A percentile compares a stretch with the other conserved stretches of the same genome.
Evolutionary conservation across 2,329 filamentous ascomycete genomes (phyloP).

Genomic region (Apiospora hydei): DNA sequence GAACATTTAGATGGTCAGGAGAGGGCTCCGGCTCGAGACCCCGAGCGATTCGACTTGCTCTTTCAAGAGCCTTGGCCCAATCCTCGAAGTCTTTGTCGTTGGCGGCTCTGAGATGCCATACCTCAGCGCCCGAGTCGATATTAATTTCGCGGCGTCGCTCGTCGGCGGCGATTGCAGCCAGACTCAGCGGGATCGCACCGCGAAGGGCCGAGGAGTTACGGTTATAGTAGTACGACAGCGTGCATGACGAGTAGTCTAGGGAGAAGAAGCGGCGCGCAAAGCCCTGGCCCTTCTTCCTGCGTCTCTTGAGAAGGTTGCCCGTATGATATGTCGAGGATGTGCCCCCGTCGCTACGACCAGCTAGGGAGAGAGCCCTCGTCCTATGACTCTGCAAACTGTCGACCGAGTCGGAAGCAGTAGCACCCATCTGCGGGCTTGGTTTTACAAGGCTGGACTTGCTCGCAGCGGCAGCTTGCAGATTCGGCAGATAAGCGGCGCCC

Average conservation of each 20-base stretch:
- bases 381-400: constrained; percentile 67
- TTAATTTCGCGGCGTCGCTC: constrained; percentile 90
- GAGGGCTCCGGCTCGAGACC: constrained; percentile 53
- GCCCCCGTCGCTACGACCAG: constrained; percentile 59
- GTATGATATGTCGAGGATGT: constrained; percentile 72
- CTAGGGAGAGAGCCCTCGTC: constrained; percentile 55
- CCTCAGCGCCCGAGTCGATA: constrained; percentile 94
- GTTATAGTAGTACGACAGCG: constrained; percentile 95
- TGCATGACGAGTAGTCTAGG: constrained; percentile 91
- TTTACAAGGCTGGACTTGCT: constrained; percentile 63
- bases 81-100: constrained; percentile 85
- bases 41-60: constrained; percentile 73
- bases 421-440: constrained; percentile 53
- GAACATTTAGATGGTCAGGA: constrained; percentile 30
- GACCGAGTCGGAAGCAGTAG: constrained; percentile 60
- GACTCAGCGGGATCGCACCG: constrained; percentile 88
- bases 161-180: constrained; percentile 91
- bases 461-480: constrained; percentile 52
- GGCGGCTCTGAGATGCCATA: constrained; percentile 90
- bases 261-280: constrained; percentile 95
- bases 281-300: constrained; percentile 92
- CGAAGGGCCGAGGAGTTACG: constrained; percentile 90
- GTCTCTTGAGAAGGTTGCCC: constrained; percentile 85
- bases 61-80: constrained; percentile 87
- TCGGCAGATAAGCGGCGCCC: constrained; percentile 73